phyloP scores from a whole-genome alignment of 805 yeast species.

The Candida boidinii region DNA sequence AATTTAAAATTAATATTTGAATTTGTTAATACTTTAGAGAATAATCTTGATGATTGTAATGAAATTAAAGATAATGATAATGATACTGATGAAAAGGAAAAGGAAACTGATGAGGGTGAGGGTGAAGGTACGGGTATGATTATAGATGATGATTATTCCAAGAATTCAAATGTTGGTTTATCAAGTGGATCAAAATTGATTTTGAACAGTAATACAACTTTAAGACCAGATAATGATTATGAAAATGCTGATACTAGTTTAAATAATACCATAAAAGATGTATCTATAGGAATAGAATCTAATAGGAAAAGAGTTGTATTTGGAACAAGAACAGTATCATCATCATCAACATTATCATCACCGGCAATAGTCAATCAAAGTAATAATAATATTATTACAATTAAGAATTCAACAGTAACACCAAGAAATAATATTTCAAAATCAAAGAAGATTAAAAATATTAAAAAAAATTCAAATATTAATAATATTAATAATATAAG shows the following conservation, averaged over 20 bases:
- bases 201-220: too few relatives aligned
- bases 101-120: background rate
- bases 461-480: background rate
- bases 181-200: too few relatives aligned
- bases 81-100: conserved; percentile 7
- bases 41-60: conserved; percentile 1
- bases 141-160: conserved; percentile 1
- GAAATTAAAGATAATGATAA: background rate
- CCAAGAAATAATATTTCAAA: conserved; percentile 3
- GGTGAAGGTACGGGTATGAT: background rate
- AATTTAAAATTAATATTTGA: conserved; percentile 54
- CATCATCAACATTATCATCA: too few relatives aligned
- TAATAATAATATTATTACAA: conserved; percentile 1
- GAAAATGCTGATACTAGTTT: too few relatives aligned
- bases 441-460: conserved; percentile 5
- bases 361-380: background rate
- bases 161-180: background rate
- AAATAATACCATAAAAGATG: too few relatives aligned
- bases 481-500: background rate
- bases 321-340: too few relatives aligned
- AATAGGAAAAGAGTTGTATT: too few relatives aligned
- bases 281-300: too few relatives aligned
- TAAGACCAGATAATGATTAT: too few relatives aligned
- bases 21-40: conserved; percentile 37
- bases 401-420: background rate